phyloP scores from a whole-genome alignment of 768 basidiomycete species.

The Chalciporus chontae region DNA sequence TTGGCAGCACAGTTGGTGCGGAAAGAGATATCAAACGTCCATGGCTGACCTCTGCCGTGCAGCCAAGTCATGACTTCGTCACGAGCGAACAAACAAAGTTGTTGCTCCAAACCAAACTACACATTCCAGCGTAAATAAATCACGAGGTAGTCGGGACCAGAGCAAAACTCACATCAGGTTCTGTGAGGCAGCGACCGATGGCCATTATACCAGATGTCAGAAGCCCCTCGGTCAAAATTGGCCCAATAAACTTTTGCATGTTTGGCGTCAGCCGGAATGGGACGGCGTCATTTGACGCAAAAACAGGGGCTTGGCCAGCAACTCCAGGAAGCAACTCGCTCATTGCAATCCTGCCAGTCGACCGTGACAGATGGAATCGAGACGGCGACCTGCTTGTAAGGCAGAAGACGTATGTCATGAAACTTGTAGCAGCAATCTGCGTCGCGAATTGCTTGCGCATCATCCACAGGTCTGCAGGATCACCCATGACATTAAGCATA shows the following conservation, averaged over 20 bases:
- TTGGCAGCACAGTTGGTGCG: slow-evolving; percentile 55
- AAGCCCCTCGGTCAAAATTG: slow-evolving; percentile 85
- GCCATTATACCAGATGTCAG: slow-evolving; percentile 86
- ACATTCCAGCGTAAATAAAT: neutral
- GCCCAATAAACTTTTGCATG: slow-evolving; percentile 89
- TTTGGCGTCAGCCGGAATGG: slow-evolving; percentile 98
- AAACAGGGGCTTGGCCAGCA: slow-evolving; percentile 49
- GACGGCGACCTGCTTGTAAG: slow-evolving; percentile 79
- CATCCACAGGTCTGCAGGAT: slow-evolving; percentile 85
- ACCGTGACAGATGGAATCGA: slow-evolving; percentile 86
- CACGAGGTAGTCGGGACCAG: neutral
- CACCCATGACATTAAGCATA: slow-evolving; percentile 82
- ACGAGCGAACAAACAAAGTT: slow-evolving; percentile 84
- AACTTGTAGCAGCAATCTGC: slow-evolving; percentile 83
- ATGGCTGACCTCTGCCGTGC: slow-evolving; percentile 52
- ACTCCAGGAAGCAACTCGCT: slow-evolving; percentile 83
- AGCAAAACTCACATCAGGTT: slow-evolving; percentile 69
- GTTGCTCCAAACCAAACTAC: slow-evolving; percentile 90
- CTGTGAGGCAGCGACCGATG: slow-evolving; percentile 84
- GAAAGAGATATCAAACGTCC: slow-evolving; percentile 56
- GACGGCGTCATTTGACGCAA: slow-evolving; percentile 79
- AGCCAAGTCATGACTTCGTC: slow-evolving; percentile 89
- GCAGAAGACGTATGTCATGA: slow-evolving; percentile 87
- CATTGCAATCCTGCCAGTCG: slow-evolving; percentile 89
- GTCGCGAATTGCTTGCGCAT: slow-evolving; percentile 96